Conservation (phyloP, 352 stramenopile genomes). For the Halophytophthora batemanensis region DNA sequence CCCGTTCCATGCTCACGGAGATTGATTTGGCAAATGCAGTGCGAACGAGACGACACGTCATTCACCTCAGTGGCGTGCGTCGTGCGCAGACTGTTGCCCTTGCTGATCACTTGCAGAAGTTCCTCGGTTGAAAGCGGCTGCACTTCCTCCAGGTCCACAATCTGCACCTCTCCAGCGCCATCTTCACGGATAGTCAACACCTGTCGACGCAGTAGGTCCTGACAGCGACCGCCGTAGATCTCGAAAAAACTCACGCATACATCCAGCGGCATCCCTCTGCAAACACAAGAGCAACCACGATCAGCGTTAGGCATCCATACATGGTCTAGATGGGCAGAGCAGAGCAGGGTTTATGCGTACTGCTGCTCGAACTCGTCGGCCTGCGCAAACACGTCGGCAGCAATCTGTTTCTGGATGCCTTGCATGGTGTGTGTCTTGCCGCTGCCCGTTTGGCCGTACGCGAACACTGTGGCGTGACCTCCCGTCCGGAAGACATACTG, state of each 20-base stretch:
- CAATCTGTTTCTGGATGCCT: slow-evolving; percentile 78
- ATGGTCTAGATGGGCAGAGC: neutral
- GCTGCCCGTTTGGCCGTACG: slow-evolving; percentile 92
- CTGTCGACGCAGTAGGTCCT: slow-evolving; percentile 92
- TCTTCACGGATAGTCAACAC: slow-evolving; percentile 93
- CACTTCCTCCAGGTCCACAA: slow-evolving; percentile 94
- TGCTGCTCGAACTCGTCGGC: slow-evolving; percentile 50
- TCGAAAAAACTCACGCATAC: slow-evolving; percentile 96
- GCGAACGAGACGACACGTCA: slow-evolving; percentile 92
- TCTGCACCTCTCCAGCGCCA: slow-evolving; percentile 91
- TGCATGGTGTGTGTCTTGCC: slow-evolving; percentile 95
- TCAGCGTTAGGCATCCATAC: neutral
- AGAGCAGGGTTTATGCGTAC: slow-evolving; percentile 7
- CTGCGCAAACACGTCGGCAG: slow-evolving; percentile 70
- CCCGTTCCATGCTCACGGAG: slow-evolving; percentile 57
- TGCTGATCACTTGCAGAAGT: slow-evolving; percentile 92
- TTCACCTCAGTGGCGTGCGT: slow-evolving; percentile 97
- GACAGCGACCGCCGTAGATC: slow-evolving; percentile 96
- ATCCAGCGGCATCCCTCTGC: slow-evolving; percentile 59
- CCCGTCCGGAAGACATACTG: slow-evolving; percentile 92
- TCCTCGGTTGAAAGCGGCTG: slow-evolving; percentile 85
- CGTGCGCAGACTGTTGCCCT: slow-evolving; percentile 90
- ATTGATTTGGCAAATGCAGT: slow-evolving; percentile 95
- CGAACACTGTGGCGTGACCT: slow-evolving; percentile 95
- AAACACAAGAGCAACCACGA: neutral